Conservation (phyloP, 2,329 filamentous ascomycete species). For the Cladosporium sp. region DNA sequence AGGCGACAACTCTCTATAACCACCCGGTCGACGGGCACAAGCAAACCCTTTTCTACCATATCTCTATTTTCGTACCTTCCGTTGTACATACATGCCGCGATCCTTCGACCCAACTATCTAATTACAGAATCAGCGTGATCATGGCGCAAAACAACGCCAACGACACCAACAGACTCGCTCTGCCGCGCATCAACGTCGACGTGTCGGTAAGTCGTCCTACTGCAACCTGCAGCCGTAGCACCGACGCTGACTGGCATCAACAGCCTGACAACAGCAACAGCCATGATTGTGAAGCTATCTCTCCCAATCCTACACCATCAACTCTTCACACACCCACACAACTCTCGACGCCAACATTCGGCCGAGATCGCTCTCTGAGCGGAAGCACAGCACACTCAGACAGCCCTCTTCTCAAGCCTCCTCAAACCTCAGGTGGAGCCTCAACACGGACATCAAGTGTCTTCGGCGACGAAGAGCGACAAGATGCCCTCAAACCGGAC, state of each 20-base stretch:
- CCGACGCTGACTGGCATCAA: not conserved
- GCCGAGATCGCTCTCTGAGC: slow-evolving; percentile 10
- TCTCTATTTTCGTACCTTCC: not conserved
- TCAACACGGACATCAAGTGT: slow-evolving; percentile 4
- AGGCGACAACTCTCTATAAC: no score
- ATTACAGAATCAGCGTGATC: slow-evolving; percentile 2
- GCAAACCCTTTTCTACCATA: no score
- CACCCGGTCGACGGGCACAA: no score
- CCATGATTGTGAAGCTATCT: slow-evolving; percentile 2
- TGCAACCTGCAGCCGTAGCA: not conserved
- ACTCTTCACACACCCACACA: slow-evolving; percentile 7
- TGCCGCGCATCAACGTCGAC: slow-evolving; percentile 13
- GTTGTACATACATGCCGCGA: not conserved
- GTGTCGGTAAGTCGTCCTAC: slow-evolving; percentile 11
- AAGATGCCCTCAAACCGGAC: slow-evolving; percentile 69
- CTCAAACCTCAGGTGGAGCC: slow-evolving; percentile 1
- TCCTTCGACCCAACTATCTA: slow-evolving; percentile 8
- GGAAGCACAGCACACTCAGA: slow-evolving; percentile 13
- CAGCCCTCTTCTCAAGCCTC: slow-evolving; percentile 11
- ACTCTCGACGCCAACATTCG: slow-evolving; percentile 8
- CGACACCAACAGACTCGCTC: slow-evolving; percentile 5
- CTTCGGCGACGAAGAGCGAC: slow-evolving; percentile 3
- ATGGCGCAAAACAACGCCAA: slow-evolving; percentile 12
- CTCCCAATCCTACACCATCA: slow-evolving; percentile 1
- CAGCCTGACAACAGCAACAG: not conserved